Evolutionary conservation across 768 basidiomycete genomes (phyloP), one percentile per base, ranked within the genome.

Genomic region (Termitomyces sp.): DNA sequence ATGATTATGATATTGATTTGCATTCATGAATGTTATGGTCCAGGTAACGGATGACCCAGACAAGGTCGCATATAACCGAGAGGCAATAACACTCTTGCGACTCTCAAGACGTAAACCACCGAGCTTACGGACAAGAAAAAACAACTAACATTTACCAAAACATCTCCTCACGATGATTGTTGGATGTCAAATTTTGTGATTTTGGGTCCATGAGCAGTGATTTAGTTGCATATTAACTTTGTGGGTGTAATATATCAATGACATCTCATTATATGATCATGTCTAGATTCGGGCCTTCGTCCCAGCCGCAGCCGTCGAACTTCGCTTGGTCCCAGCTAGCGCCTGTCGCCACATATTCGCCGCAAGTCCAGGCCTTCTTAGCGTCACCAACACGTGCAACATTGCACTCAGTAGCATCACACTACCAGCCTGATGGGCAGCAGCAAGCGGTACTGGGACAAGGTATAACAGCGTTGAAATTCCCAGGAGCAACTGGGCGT

Each of bases 341-440:
- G 67, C 73, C 53, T 62, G 59, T 56, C 86, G 72, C 89, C 86
- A 89, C 25, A 78, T 67, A 44, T 75, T 75, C 12, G 92, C 90
- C 19, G 85, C 86, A 12, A 68, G 61, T 19, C 86, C 78, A 0
- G 95, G 95, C 54, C 81, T 75, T 35, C 93, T 78, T 54, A 98
- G 71, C 0, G 85, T 79, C 17, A 90, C 79, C 6, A 90, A 73
- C 3, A 95, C 68, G 50, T 92, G 92, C 2, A 94, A 69, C 79
- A 94, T 84, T 5, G 89, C 82, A 21, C 89, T 95, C 46, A 99
- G 75, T 7, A 99, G 76, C 38, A 88, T 79, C 7, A 98, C 89
- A 65, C 94, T 96, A 5, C 96, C 97, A 0, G 93, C 96, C 70
- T 99, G 97, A 69, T 99, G 97, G 32, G 87, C 81, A 12, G 96